Base-by-base conservation (phyloP, 2,329 filamentous ascomycete genomes). In the Cordyceps militaris region DNA sequence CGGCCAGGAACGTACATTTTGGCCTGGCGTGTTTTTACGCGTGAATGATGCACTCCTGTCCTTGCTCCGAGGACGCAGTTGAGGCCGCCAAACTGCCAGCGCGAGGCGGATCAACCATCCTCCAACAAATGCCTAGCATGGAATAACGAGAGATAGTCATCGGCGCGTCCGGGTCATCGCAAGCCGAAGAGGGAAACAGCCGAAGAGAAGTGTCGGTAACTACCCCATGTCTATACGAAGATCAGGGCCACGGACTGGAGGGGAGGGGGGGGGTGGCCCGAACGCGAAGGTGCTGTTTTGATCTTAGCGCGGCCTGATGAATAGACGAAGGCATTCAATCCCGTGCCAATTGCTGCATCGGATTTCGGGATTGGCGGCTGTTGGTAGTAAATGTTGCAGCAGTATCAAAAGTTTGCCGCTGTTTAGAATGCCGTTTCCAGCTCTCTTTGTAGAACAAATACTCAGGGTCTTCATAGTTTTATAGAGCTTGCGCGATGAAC, bases 291-390 rank as follows among this genome's bases (percentile, higher is more conserved):
- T 24, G 40, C 40, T 6, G 44, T 21, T 32, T 38, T 38, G 2
- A 36, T 28, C 30, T 24, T 51, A 30, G 49, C 34, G 49, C 8
- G 21, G 21, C n/a, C n/a, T n/a, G 13, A 40, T 23, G 14, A 10
- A 51, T 51, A 51, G 49, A 51, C 49, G 49, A 51, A 51, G 49
- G 49, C 23, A 40, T 51, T 51, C 49, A 19, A 42, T 28, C 10
- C 34, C 8, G 11, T 24, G 21, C 32, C n/a, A 14, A 14, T 7
- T 26, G 19, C 43, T 24, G 23, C 36, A 4, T 13, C 49, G 49
- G 34, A 40, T 11, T 51, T 28, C 49, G 49, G 49, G 13, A 51
- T 51, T 30, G 7, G 21, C 6, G 21, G 13, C 23, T 14, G n/a
- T 49, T 13, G 5, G 16, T 14, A 19, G 38, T 24, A 26, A n/a